Evolutionary conservation across 768 basidiomycete genomes (phyloP).

Genomic region (Hygrophoropsis aurantiaca): DNA sequence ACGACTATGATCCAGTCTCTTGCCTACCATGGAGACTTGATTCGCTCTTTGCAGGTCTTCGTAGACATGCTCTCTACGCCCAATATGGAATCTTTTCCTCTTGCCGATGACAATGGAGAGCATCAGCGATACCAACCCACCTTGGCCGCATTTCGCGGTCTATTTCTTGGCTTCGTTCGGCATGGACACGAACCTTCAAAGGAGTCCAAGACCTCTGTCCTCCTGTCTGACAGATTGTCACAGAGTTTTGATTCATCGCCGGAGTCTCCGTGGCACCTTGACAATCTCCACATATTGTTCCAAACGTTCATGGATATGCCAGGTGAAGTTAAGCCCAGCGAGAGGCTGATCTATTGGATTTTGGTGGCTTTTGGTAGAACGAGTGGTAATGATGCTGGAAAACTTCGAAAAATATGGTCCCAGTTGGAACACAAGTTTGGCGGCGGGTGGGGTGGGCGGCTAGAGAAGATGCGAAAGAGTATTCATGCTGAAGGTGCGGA

Average conservation of each 20-base stretch:
- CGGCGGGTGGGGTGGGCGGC: constrained; percentile 41
- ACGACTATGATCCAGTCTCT: constrained; percentile 66
- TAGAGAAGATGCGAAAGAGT: constrained; percentile 42
- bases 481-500: constrained; percentile 26
- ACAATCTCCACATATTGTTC: constrained; percentile 58
- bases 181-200: constrained; percentile 41
- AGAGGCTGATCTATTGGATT: constrained; percentile 61
- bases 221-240: constrained; percentile 3
- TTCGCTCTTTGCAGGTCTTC: constrained; percentile 54
- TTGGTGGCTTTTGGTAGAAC: constrained; percentile 62
- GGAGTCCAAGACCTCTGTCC: constrained; percentile 9
- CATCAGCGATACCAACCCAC: constrained; percentile 41
- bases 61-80: constrained; percentile 62
- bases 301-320: constrained; percentile 63
- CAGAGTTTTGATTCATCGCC: not conserved
- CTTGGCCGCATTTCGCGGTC: constrained; percentile 58
- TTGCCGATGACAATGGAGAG: constrained; percentile 21
- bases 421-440: constrained; percentile 57
- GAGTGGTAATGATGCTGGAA: constrained; percentile 48
- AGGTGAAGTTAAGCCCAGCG: constrained; percentile 39
- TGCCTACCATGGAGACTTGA: constrained; percentile 70
- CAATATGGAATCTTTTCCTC: constrained; percentile 37
- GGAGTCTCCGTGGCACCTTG: constrained; percentile 49
- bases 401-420: constrained; percentile 58
- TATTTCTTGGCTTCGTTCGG: constrained; percentile 75